These are phyloP conservation scores for Willaertia magna DNA, from an alignment of 208 protist genomes.

Conservation along the genomic window DNA sequence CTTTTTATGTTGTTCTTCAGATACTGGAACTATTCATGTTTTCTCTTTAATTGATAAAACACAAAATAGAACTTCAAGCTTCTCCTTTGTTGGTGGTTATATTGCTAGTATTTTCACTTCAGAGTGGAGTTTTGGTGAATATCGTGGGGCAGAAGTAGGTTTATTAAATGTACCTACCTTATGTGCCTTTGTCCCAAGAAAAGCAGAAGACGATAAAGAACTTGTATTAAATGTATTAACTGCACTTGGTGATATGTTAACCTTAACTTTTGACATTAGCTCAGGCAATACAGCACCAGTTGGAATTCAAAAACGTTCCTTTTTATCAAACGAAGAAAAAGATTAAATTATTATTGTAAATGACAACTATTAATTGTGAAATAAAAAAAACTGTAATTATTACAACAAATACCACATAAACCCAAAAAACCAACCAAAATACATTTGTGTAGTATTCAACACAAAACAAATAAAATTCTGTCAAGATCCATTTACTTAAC, in stretches of 20 bases:
- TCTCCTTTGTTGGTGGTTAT: slow-evolving; percentile 1
- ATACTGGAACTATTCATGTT: slow-evolving; percentile 53
- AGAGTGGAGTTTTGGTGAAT: slow-evolving; percentile 3
- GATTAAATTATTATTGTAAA: too few species aligned
- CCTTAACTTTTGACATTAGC: background rate
- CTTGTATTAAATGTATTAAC: background rate
- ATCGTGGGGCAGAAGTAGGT: background rate
- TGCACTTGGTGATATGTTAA: background rate
- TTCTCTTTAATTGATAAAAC: slow-evolving; percentile 21
- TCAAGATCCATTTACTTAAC: too few species aligned
- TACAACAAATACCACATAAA: too few species aligned
- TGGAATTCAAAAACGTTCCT: background rate
- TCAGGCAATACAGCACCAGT: background rate
- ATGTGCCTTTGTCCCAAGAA: background rate
- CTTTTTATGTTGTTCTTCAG: slow-evolving; percentile 41
- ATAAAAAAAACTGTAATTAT: too few species aligned
- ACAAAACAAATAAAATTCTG: too few species aligned
- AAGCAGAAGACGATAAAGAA: background rate
- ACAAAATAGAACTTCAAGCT: background rate
- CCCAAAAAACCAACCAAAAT: too few species aligned
- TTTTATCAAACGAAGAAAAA: background rate
- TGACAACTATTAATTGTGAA: too few species aligned
- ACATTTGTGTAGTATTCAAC: too few species aligned
- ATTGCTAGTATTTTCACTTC: background rate
- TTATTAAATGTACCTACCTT: background rate